Percentiles rank a stretch among this genome's conserved stretches.
Conservation (phyloP, 768 basidiomycete genomes). For the Candolleomyces eurysporus region DNA sequence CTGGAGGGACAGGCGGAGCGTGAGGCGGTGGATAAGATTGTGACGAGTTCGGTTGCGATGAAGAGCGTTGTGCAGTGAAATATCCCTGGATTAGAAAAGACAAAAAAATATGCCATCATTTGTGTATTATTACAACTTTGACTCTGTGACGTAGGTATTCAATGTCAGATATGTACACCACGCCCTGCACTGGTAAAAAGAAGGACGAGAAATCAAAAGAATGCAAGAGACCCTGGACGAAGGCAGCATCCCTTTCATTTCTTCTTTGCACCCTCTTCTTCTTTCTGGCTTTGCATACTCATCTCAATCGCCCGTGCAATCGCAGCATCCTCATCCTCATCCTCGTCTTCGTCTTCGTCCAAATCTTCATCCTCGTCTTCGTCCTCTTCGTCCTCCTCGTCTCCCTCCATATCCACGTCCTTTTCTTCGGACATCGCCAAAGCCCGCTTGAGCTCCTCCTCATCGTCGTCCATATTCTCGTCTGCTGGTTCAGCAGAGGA, state of each 20-base stretch:
- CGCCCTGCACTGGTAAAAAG: background rate
- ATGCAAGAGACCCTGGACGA: background rate
- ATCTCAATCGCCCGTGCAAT: slow-evolving; percentile 90
- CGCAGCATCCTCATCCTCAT: slow-evolving; percentile 79
- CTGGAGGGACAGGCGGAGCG: slow-evolving; percentile 34
- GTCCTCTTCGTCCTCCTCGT: slow-evolving; percentile 57
- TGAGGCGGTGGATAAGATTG: slow-evolving; percentile 57
- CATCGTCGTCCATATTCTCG: slow-evolving; percentile 70
- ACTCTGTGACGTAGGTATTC: background rate
- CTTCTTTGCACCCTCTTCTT: slow-evolving; percentile 42
- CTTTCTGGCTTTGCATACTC: slow-evolving; percentile 77
- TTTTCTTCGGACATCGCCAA: slow-evolving; percentile 67
- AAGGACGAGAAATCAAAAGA: background rate
- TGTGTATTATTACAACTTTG: background rate
- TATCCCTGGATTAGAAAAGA: background rate
- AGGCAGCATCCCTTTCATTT: slow-evolving; percentile 7
- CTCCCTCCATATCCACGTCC: slow-evolving; percentile 54
- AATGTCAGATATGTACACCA: background rate
- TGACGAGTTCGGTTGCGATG: slow-evolving; percentile 77
- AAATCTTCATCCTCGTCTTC: slow-evolving; percentile 75
- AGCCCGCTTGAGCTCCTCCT: slow-evolving; percentile 72
- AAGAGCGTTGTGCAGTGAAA: slow-evolving; percentile 56
- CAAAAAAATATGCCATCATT: background rate
- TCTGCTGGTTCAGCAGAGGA: slow-evolving; percentile 29
- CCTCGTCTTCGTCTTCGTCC: slow-evolving; percentile 56